These are phyloP conservation scores for Triticum aestivum DNA, from an alignment of 176 grass and related monocot species.

Conservation along the genomic window IWGSC_CS_RefSeq_v2.1 NC_057800.1:206447381-206447880, in stretches of 20 bases:
- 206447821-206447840: not conserved
- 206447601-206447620: not conserved
- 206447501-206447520: too few species aligned
- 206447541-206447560: not conserved
- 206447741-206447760: not conserved
- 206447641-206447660: not conserved
- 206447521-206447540: not conserved
- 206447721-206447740: not conserved
- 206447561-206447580: not conserved
- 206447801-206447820: not conserved
- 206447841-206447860: not conserved
- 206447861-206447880: not conserved
- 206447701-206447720: not conserved
- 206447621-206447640: not conserved
- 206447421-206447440: too few species aligned
- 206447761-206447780: not conserved
- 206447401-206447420: too few species aligned
- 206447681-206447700: not conserved
- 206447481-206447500: too few species aligned
- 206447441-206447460: too few species aligned
- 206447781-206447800: not conserved
- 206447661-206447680: not conserved
- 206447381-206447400: not conserved
- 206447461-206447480: too few species aligned
- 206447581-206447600: not conserved